Evolutionary conservation across 2,329 filamentous ascomycete genomes (phyloP), one percentile per base, ranked within the genome.

Genomic region (Colletotrichum higginsianum): DNA sequence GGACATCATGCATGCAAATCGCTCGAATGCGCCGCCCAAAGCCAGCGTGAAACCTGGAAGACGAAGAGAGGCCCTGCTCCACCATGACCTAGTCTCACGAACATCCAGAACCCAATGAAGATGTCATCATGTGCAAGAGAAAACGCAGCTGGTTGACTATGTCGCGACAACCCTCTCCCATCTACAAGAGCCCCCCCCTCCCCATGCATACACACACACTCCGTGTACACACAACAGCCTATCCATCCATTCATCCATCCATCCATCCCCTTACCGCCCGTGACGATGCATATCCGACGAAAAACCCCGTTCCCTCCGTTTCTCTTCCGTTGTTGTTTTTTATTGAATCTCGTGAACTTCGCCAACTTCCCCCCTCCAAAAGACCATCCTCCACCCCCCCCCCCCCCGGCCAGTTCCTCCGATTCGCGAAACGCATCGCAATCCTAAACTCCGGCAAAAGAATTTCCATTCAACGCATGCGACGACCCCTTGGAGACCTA

Each of bases 401-500:
- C 30, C n/a, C n/a, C 7, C 30, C 30, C 8, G 30, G 64, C 56
- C 58, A 49, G 68, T 68, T 53, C 70, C 70, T 71, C 70, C 70
- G 66, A 71, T 47, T 69, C 70, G 44, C 70, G 66, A 70, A 72
- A 66, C 56, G 65, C 58, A 68, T 73, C 71, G 69, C 68, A 73
- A 73, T 72, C 72, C 72, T 73, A 65, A 73, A 73, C 72, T 73
- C 72, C 72, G 64, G 68, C 72, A 67, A 72, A 73, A 72, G 67
- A 66, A 71, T 60, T 69, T 72, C 69, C 71, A 64, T 35, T 72
- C 49, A 62, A 71, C 65, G 52, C 58, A 47, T 40, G 57, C 46
- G 53, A 52, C 40, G 52, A 40, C 61, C 65, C 30, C 21, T 53
- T 42, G 38, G 44, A 52, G 44, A 55, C 57, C 35, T 49, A n/a